Percentiles rank a stretch among this genome's conserved stretches.
Conservation (phyloP, 345 rosid species). For the Abelmoschus esculentus region DNA sequence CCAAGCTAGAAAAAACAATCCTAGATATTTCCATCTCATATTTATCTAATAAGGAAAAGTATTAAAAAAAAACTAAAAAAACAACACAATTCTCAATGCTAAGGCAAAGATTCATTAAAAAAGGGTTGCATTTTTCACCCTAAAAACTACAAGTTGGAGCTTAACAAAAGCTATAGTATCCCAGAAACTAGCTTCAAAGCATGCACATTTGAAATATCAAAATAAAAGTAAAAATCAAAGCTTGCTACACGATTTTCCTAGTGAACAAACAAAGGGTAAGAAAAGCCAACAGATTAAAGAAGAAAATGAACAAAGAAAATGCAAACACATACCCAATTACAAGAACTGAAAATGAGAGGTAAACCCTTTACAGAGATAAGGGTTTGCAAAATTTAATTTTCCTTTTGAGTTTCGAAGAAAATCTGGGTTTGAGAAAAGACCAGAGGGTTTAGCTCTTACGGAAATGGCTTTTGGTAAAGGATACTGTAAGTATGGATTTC, state of each 20-base stretch:
- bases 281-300: not conserved
- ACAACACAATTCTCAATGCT: not conserved
- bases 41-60: too few relatives aligned
- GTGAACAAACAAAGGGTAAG: not conserved
- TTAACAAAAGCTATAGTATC: not conserved
- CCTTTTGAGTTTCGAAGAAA: not conserved
- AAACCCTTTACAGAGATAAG: not conserved
- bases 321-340: not conserved
- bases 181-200: not conserved
- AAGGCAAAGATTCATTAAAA: not conserved
- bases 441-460: conserved; percentile 12
- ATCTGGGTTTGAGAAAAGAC: conserved; percentile 1
- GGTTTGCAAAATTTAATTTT: not conserved
- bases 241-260: not conserved
- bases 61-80: not conserved
- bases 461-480: conserved; percentile 14
- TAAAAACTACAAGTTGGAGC: not conserved
- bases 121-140: not conserved
- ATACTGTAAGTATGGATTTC: not conserved
- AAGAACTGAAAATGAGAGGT: not conserved
- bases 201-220: not conserved
- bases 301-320: not conserved
- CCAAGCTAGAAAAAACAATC: not conserved
- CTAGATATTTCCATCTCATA: not conserved
- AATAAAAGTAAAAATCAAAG: not conserved